phyloP scores from a whole-genome alignment of 2,329 filamentous ascomycete genomes.

The Epichloe glyceriae region DNA sequence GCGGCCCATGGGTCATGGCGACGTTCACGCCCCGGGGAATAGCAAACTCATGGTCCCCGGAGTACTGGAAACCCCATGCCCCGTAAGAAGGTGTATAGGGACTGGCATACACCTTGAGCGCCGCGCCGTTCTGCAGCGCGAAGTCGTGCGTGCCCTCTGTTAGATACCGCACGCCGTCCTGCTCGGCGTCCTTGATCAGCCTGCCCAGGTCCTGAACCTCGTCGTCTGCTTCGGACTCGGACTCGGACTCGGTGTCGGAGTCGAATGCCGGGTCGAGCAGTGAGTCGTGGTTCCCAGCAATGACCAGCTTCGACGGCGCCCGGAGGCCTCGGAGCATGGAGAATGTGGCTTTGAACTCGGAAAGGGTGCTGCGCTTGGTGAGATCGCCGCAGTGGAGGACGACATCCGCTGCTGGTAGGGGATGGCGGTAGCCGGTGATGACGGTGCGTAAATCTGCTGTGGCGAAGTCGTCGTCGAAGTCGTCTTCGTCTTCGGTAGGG shows the following conservation, averaged over 20 bases:
- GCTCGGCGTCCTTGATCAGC: conserved; percentile 25
- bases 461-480: conserved; percentile 5
- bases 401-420: conserved; percentile 29
- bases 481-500: not conserved
- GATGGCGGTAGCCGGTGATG: conserved; percentile 18
- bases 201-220: conserved; percentile 10
- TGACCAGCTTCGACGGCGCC: conserved; percentile 39
- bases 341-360: conserved; percentile 29
- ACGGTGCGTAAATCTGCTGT: conserved; percentile 5
- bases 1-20: conserved; percentile 43
- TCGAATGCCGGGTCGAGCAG: conserved; percentile 20
- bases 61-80: conserved; percentile 38
- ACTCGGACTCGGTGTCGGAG: conserved; percentile 3
- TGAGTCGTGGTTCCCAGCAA: conserved; percentile 43
- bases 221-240: conserved; percentile 16
- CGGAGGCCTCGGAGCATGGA: conserved; percentile 27
- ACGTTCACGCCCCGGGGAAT: conserved; percentile 28
- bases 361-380: conserved; percentile 26
- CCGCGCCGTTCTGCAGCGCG: conserved; percentile 34
- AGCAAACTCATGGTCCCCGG: conserved; percentile 24
- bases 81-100: conserved; percentile 35
- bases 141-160: conserved; percentile 36
- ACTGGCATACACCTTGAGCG: conserved; percentile 37
- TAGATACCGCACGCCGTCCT: conserved; percentile 31
- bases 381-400: conserved; percentile 41